phyloP scores from a whole-genome alignment of 1,284 basidiomycete species.

The Athelia sp. region DNA sequence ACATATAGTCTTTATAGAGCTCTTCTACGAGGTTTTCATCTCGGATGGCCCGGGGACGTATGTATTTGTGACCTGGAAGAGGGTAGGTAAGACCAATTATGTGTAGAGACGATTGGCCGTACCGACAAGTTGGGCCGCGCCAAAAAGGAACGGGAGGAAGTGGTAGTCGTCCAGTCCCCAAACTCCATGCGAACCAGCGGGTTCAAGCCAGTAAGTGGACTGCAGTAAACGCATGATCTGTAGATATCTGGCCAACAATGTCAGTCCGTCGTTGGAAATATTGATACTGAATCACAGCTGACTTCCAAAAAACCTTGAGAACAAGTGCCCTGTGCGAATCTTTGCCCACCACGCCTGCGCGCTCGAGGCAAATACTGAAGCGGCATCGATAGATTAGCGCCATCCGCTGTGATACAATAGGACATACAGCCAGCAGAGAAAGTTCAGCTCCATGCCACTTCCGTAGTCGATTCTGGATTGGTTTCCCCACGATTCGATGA shows the following conservation, averaged over 20 bases:
- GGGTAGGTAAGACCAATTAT: slow-evolving; percentile 1
- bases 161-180: slow-evolving; percentile 99
- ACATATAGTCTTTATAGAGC: slow-evolving; percentile 92
- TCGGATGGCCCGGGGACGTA: slow-evolving; percentile 91
- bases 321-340: slow-evolving; percentile 79
- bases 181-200: slow-evolving; percentile 95
- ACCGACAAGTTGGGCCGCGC: slow-evolving; percentile 80
- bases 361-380: slow-evolving; percentile 75
- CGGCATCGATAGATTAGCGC: background rate
- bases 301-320: slow-evolving; percentile 89
- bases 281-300: slow-evolving; percentile 10
- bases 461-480: slow-evolving; percentile 94
- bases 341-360: slow-evolving; percentile 62
- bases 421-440: slow-evolving; percentile 92
- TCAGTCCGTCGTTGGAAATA: background rate
- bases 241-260: slow-evolving; percentile 61
- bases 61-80: slow-evolving; percentile 75
- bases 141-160: slow-evolving; percentile 92
- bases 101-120: slow-evolving; percentile 11
- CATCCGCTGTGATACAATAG: slow-evolving; percentile 1
- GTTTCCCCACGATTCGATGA: slow-evolving; percentile 90
- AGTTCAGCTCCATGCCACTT: slow-evolving; percentile 98
- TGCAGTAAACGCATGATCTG: slow-evolving; percentile 88
- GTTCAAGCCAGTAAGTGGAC: slow-evolving; percentile 96
- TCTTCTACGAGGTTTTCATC: slow-evolving; percentile 92